Evolutionary conservation across 2,329 filamentous ascomycete species (phyloP).

Genomic region (Huntiella abstrusa): DNA sequence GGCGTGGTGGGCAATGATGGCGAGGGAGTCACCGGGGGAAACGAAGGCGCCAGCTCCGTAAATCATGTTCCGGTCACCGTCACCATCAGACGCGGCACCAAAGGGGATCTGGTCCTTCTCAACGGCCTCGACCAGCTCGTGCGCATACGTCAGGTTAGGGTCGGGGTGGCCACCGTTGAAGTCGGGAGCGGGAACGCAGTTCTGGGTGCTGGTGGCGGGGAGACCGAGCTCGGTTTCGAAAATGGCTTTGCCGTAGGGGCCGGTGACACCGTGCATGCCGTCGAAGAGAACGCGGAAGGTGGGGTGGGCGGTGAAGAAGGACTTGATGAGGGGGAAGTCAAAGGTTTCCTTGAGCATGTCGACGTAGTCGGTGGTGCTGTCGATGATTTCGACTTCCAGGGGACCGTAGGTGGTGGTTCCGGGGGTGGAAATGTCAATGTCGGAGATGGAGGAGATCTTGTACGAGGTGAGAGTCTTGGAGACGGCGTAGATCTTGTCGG

Average conservation of each 20-base stretch:
- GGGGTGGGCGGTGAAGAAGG: slow-evolving; percentile 68
- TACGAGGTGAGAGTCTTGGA: slow-evolving; percentile 83
- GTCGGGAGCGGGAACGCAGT: slow-evolving; percentile 81
- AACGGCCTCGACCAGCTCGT: slow-evolving; percentile 82
- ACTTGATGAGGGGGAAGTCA: slow-evolving; percentile 89
- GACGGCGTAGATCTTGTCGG: slow-evolving; percentile 90
- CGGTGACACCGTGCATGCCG: slow-evolving; percentile 83
- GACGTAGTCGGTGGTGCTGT: slow-evolving; percentile 82
- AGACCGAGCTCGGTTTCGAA: slow-evolving; percentile 88
- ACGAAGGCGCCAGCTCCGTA: slow-evolving; percentile 95
- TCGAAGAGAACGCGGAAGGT: slow-evolving; percentile 98
- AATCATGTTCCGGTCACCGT: slow-evolving; percentile 99
- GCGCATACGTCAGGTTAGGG: slow-evolving; percentile 92
- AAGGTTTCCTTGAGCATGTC: slow-evolving; percentile 97
- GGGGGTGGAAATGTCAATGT: slow-evolving; percentile 67
- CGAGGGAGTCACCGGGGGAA: slow-evolving; percentile 88
- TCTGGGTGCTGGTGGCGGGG: slow-evolving; percentile 52
- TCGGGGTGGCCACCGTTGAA: slow-evolving; percentile 96
- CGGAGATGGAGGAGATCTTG: slow-evolving; percentile 74
- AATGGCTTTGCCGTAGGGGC: slow-evolving; percentile 84
- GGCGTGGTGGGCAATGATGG: slow-evolving; percentile 95
- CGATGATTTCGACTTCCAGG: slow-evolving; percentile 86
- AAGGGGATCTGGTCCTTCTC: slow-evolving; percentile 87
- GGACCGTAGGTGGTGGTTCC: slow-evolving; percentile 69
- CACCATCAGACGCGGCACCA: slow-evolving; percentile 87